Percentiles rank a stretch among this genome's conserved stretches.
phyloP scores from a whole-genome alignment of 805 yeast genomes.

The Saccharomyces mikatae region DNA sequence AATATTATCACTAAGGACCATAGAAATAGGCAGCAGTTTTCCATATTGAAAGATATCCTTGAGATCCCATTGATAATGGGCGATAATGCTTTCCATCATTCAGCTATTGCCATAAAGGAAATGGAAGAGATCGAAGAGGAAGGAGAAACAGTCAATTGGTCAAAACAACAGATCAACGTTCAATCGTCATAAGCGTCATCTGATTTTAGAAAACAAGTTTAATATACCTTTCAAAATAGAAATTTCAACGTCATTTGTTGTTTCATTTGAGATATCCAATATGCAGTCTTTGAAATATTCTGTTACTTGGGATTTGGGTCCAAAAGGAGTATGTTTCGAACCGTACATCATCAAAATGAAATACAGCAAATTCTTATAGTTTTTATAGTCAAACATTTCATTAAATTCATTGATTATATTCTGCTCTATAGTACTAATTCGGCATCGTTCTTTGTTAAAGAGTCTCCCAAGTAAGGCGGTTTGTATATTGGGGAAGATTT shows the following conservation, averaged over 20 bases:
- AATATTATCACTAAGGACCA: neutral
- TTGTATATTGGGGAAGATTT: slow-evolving; percentile 15
- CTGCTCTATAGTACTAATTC: neutral
- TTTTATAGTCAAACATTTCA: slow-evolving; percentile 12
- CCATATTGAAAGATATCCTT: neutral
- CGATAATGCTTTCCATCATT: neutral
- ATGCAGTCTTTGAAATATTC: slow-evolving; percentile 18
- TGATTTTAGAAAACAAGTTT: slow-evolving; percentile 15
- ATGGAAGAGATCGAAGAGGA: neutral
- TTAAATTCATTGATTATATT: slow-evolving; percentile 15
- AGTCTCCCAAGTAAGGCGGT: slow-evolving; percentile 8
- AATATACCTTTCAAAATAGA: slow-evolving; percentile 17
- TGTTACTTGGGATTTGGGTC: slow-evolving; percentile 5
- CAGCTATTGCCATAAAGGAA: neutral
- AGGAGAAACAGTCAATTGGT: neutral
- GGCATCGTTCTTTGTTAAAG: slow-evolving; percentile 1
- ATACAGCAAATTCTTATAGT: slow-evolving; percentile 19
- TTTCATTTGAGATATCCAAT: slow-evolving; percentile 14
- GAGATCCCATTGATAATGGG: neutral
- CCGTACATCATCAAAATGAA: slow-evolving; percentile 21
- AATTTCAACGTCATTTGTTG: slow-evolving; percentile 22
- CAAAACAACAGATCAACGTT: neutral
- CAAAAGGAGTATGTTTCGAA: slow-evolving; percentile 16
- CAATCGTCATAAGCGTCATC: neutral
- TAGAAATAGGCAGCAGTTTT: neutral